phyloP scores from a whole-genome alignment of 768 basidiomycete genomes.

The Pholiota conissans region DNA sequence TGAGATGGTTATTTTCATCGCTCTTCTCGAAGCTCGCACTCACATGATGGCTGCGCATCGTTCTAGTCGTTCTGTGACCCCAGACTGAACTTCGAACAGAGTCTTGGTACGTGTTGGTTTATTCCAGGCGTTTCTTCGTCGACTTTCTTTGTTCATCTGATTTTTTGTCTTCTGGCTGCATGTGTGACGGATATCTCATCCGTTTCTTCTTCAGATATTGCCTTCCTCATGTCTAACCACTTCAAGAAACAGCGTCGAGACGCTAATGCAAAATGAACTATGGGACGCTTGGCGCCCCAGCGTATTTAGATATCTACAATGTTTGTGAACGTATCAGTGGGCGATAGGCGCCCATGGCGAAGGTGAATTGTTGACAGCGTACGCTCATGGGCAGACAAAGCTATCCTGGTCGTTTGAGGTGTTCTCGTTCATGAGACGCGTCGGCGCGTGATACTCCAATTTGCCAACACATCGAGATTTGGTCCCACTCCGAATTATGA shows the following conservation, averaged over 20 bases:
- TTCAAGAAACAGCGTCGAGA: conserved; percentile 29
- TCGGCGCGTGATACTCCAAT: too few species aligned
- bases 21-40: not conserved
- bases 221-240: conserved; percentile 35
- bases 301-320: too few species aligned
- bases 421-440: too few species aligned
- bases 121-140: not conserved
- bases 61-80: conserved; percentile 90
- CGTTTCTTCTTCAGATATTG: conserved; percentile 25
- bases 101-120: conserved; percentile 61
- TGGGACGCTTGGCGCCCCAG: not conserved
- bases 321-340: too few species aligned
- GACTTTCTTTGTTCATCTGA: not conserved
- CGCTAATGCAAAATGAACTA: not conserved
- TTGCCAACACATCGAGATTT: too few species aligned
- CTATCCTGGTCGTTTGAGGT: too few species aligned
- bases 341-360: too few species aligned
- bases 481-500: too few species aligned
- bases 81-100: conserved; percentile 90
- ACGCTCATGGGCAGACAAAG: too few species aligned
- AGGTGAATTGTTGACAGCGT: too few species aligned
- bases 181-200: too few species aligned
- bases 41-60: not conserved
- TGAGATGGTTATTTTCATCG: conserved; percentile 22
- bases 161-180: too few species aligned